phyloP scores from a whole-genome alignment of 805 yeast genomes.

The Saccharomyces jurei region DNA sequence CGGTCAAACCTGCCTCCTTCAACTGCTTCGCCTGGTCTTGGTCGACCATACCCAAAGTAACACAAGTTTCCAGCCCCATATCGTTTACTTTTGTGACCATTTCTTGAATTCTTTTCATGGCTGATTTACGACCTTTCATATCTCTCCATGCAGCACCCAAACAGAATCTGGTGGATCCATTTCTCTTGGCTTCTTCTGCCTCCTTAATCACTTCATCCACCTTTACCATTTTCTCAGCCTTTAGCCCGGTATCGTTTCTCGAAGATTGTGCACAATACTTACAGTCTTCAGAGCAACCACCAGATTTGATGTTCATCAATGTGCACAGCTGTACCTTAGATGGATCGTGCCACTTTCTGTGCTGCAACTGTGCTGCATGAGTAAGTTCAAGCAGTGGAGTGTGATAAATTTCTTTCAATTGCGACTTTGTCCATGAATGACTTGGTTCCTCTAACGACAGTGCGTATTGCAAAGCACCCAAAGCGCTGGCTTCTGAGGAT shows the following conservation, averaged over 20 bases:
- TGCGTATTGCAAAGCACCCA: slow-evolving; percentile 20
- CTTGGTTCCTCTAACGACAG: slow-evolving; percentile 26
- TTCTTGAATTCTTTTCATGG: slow-evolving; percentile 49
- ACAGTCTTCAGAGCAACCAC: slow-evolving; percentile 79
- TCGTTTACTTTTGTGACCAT: slow-evolving; percentile 61
- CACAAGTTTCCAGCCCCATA: slow-evolving; percentile 69
- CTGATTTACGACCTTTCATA: slow-evolving; percentile 69
- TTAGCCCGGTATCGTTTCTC: slow-evolving; percentile 59
- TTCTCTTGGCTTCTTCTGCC: slow-evolving; percentile 56
- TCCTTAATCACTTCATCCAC: slow-evolving; percentile 56
- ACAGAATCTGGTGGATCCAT: slow-evolving; percentile 73
- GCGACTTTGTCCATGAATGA: slow-evolving; percentile 50
- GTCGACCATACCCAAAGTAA: slow-evolving; percentile 71
- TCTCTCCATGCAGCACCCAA: slow-evolving; percentile 89
- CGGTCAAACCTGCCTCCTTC: slow-evolving; percentile 66
- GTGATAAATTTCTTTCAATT: slow-evolving; percentile 51
- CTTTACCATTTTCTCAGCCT: slow-evolving; percentile 55
- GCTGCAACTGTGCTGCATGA: slow-evolving; percentile 54
- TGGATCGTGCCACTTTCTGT: slow-evolving; percentile 60
- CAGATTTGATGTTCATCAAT: slow-evolving; percentile 63
- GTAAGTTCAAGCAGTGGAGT: slow-evolving; percentile 60
- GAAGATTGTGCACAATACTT: slow-evolving; percentile 74
- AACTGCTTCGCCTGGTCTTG: slow-evolving; percentile 53
- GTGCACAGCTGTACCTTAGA: slow-evolving; percentile 68
- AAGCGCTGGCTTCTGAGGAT: neutral